A percentile compares a stretch with the other conserved stretches of the same genome.
phyloP scores from a whole-genome alignment of 495 filamentous ascomycete genomes.

The Tuber magnatum region DNA sequence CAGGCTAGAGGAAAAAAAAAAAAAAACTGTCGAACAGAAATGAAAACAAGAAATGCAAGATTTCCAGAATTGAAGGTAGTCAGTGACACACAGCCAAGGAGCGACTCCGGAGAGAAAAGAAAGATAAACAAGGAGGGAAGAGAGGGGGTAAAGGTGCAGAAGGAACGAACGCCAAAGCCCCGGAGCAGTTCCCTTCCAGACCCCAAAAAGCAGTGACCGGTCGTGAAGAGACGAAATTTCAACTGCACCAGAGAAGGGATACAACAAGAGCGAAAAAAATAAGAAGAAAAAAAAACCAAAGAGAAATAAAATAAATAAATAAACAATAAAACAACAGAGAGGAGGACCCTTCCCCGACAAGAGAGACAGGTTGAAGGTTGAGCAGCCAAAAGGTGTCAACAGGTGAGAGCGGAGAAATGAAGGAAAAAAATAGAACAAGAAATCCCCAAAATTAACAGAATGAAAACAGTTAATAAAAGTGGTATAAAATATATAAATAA shows the following conservation, averaged over 20 bases:
- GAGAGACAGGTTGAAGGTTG: slow-evolving; percentile 1
- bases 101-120: slow-evolving; percentile 20
- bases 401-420: background rate
- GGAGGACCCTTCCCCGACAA: background rate
- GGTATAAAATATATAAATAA: background rate
- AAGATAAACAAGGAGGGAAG: background rate
- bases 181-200: slow-evolving; percentile 16
- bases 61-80: slow-evolving; percentile 25
- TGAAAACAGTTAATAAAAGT: background rate
- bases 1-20: slow-evolving; percentile 11
- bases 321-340: slow-evolving; percentile 13
- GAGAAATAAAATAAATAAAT: background rate
- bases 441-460: background rate
- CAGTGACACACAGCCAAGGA: slow-evolving; percentile 9
- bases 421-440: background rate
- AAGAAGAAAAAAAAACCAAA: slow-evolving; percentile 6
- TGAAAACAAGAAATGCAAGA: slow-evolving; percentile 34
- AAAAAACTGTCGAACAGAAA: slow-evolving; percentile 26
- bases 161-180: slow-evolving; percentile 28
- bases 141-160: slow-evolving; percentile 9
- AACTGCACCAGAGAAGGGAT: slow-evolving; percentile 28
- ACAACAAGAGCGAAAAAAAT: slow-evolving; percentile 21
- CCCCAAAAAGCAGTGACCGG: slow-evolving; percentile 28
- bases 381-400: background rate
- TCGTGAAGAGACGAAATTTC: slow-evolving; percentile 23